Conservation (phyloP, 1,284 basidiomycete species). For the Meira nashicola region DNA sequence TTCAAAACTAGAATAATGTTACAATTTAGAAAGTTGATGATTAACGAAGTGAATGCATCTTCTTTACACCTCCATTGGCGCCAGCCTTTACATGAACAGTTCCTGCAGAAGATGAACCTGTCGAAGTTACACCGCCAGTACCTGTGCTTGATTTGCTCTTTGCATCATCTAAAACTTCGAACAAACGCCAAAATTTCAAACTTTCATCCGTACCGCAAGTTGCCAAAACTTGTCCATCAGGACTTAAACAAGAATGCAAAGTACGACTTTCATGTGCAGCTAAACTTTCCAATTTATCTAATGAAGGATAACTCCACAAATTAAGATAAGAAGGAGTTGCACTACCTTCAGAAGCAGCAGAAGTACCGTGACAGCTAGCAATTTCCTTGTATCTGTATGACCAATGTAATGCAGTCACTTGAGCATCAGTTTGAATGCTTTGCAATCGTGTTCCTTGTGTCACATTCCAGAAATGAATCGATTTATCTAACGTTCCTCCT, state of each 20-base stretch:
- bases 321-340: conserved; percentile 29
- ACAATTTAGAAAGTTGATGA: background rate
- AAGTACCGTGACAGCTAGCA: conserved; percentile 76
- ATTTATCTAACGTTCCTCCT: conserved; percentile 89
- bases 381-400: conserved; percentile 84
- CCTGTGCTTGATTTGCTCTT: conserved; percentile 4
- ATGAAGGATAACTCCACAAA: conserved; percentile 48
- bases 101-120: background rate
- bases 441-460: conserved; percentile 45
- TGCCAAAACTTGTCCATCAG: conserved; percentile 49
- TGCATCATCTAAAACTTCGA: conserved; percentile 29
- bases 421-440: conserved; percentile 58
- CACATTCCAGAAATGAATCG: conserved; percentile 77
- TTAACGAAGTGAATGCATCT: conserved; percentile 6
- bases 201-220: conserved; percentile 50
- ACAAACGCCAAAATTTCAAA: conserved; percentile 51
- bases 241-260: conserved; percentile 40
- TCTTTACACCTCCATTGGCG: background rate
- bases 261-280: conserved; percentile 40
- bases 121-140: conserved; percentile 5
- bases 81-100: background rate
- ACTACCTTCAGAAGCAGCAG: conserved; percentile 27
- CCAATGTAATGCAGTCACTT: conserved; percentile 89
- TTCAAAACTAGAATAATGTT: background rate
- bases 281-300: conserved; percentile 44